Base-by-base conservation (phyloP, 352 stramenopile species). In the Pythium biforme region DNA sequence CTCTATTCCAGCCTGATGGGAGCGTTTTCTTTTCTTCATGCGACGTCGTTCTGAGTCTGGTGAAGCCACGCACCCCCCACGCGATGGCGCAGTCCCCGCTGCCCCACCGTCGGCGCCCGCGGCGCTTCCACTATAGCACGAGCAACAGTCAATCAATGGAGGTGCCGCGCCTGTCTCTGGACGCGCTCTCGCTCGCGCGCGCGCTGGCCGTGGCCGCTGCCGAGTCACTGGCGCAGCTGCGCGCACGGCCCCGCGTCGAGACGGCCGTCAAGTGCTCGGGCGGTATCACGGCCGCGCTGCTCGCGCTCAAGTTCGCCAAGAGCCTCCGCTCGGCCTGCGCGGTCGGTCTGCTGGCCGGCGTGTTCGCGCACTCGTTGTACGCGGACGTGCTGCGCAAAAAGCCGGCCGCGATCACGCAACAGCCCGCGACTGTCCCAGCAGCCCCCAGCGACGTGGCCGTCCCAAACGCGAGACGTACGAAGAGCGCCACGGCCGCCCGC, bases 351-450 rank as follows among this genome's bases (percentile, higher is more conserved):
- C 61, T 92, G 31, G 81, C 80, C 0, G 83, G 83, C 14, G 68
- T 92, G 37, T 83, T 89, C 46, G 74, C 80, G 4, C 83, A 92
- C 59, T 89, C 80, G 31, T 56, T 92, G 20, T 91, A 89, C 56
- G 82, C 78, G 1, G 82, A 91, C 34, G 79, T 91, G 56, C 59
- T 91, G 51, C n/a, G 26, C 33, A 66, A 62, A 58, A 64, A 47
- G 54, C 59, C 70, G 17, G 25, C 55, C 19, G 29, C 31, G 14
- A 9, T n/a, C 25, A 25, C 49, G 49, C 27, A 20, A 5, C n/a
- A 29, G 27, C 27, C 27, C 34, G 39, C 40, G 39, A 22, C 39
- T 39, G 31, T 7, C 31, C 7, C 31, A 12, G 31, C 31, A 12
- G 31, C 7, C 31, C 7, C 7, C 31, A 39, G 31, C 31, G 31